Conservation (phyloP, 345 rosid species). For the Syzygium grande region DNA sequence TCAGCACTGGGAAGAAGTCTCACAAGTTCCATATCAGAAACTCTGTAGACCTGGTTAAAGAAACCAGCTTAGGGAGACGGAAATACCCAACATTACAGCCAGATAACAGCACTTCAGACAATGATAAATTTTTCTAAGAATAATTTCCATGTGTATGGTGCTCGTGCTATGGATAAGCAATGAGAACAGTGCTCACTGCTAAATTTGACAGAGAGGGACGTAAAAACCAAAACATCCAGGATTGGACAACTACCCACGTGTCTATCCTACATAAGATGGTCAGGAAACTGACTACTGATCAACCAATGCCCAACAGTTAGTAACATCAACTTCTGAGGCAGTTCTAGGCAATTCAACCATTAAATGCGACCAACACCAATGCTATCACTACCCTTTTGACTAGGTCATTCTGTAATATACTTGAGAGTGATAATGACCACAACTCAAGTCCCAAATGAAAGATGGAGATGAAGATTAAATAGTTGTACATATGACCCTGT, state of each 20-base stretch:
- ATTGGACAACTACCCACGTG: not conserved
- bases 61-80: not conserved
- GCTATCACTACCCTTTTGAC: not conserved
- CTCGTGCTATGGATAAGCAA: not conserved
- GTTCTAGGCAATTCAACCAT: not conserved
- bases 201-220: not conserved
- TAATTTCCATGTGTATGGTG: too few species aligned
- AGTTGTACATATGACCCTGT: not conserved
- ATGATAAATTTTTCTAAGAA: too few species aligned
- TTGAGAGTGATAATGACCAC: not conserved
- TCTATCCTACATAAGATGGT: not conserved
- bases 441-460: not conserved
- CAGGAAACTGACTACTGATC: not conserved
- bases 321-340: not conserved
- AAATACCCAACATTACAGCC: not conserved
- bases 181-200: not conserved
- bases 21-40: constrained; percentile 81
- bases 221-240: not conserved
- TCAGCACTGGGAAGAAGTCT: constrained; percentile 81
- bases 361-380: not conserved
- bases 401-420: not conserved
- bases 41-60: constrained; percentile 51
- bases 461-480: not conserved
- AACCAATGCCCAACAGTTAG: not conserved
- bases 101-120: not conserved